A percentile compares a stretch with the other conserved stretches of the same genome.
phyloP scores from a whole-genome alignment of 768 basidiomycete species.

The Cyathus striatus region DNA sequence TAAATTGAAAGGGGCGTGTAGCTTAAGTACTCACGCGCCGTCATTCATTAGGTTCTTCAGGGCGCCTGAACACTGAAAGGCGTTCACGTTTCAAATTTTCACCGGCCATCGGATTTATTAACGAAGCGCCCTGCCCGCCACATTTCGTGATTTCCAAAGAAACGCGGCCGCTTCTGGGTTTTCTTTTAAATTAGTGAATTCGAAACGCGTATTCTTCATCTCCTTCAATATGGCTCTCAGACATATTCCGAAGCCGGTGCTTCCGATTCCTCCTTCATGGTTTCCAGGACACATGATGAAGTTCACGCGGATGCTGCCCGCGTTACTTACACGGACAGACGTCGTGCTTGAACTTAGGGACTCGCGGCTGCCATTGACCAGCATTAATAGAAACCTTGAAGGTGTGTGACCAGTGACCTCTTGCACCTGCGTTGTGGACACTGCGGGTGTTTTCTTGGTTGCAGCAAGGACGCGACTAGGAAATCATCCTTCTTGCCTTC shows the following conservation, averaged over 20 bases:
- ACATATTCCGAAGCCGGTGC: conserved; percentile 32
- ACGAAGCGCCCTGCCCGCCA: not conserved
- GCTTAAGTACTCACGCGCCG: not conserved
- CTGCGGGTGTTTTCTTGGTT: not conserved
- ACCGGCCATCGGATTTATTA: not conserved
- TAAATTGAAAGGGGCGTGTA: not conserved
- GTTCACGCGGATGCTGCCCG: conserved; percentile 73
- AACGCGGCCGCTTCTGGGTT: not conserved
- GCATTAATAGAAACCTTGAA: conserved; percentile 89
- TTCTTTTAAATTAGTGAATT: not conserved
- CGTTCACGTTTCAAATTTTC: too few species aligned
- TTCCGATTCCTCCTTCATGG: conserved; percentile 84
- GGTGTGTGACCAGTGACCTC: conserved; percentile 35
- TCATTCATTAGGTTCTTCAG: not conserved
- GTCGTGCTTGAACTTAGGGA: conserved; percentile 95
- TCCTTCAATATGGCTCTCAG: conserved; percentile 25
- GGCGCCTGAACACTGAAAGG: not conserved
- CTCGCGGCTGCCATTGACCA: conserved; percentile 87
- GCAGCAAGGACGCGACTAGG: too few species aligned
- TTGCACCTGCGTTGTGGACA: not conserved
- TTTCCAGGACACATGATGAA: conserved; percentile 95
- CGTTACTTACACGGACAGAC: conserved; percentile 74
- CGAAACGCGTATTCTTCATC: not conserved
- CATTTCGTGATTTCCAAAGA: too few species aligned
- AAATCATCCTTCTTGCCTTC: too few species aligned